Percentiles rank a stretch among this genome's conserved stretches.
These are phyloP conservation scores for Immersiella caudata DNA, from an alignment of 495 filamentous ascomycete genomes.

Conservation along the genomic window DNA sequence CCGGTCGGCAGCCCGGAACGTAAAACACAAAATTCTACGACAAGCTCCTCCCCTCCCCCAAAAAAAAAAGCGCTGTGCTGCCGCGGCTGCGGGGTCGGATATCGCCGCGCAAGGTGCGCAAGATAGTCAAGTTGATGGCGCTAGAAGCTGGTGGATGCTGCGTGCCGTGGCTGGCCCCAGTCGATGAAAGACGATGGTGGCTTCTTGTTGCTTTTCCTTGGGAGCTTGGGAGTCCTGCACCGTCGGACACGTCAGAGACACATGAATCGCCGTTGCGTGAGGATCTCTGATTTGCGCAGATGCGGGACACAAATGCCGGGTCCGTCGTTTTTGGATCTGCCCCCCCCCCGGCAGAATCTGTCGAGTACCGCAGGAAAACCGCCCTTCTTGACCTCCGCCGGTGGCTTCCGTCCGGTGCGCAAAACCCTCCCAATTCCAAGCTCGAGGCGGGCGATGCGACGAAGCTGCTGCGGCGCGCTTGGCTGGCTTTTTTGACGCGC, in stretches of 20 bases:
- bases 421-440: neutral
- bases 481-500: constrained; percentile 45
- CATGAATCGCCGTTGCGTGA: constrained; percentile 24
- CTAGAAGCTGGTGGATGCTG: neutral
- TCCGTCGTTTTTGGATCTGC: constrained; percentile 21
- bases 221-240: constrained; percentile 12
- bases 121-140: neutral
- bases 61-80: neutral
- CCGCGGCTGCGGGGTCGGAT: too few relatives aligned
- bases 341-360: constrained; percentile 18
- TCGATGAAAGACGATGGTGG: constrained; percentile 10
- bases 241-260: constrained; percentile 41
- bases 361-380: neutral
- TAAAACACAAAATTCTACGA: constrained; percentile 2
- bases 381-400: constrained; percentile 5
- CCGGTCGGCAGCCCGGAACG: constrained; percentile 1
- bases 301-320: constrained; percentile 19
- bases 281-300: constrained; percentile 33
- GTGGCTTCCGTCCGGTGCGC: neutral
- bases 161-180: neutral
- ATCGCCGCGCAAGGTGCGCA: too few relatives aligned
- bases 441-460: constrained; percentile 11
- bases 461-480: constrained; percentile 25
- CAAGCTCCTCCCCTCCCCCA: neutral
- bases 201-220: neutral